Evolutionary conservation across 768 basidiomycete genomes (phyloP).

Genomic region (Termitomyces titanicus): DNA sequence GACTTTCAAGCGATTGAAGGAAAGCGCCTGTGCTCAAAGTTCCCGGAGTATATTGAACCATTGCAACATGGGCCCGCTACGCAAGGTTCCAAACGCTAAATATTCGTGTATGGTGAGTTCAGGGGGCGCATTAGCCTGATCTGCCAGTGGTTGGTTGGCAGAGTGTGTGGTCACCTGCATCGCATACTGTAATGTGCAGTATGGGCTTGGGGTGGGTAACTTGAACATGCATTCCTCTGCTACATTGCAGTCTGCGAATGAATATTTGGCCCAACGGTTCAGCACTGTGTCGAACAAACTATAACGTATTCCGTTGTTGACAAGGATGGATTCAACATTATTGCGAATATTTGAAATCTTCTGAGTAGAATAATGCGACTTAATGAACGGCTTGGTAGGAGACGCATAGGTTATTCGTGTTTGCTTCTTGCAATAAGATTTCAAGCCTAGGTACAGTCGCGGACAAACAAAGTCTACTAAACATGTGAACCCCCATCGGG

Average conservation of each 20-base stretch:
- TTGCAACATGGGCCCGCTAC: slow-evolving; percentile 41
- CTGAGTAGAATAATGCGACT: slow-evolving; percentile 26
- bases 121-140: slow-evolving; percentile 36
- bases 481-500: too few relatives aligned
- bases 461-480: too few relatives aligned
- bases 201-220: slow-evolving; percentile 25
- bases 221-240: slow-evolving; percentile 23
- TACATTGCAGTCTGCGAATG: slow-evolving; percentile 16
- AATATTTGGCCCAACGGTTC: slow-evolving; percentile 7
- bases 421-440: not conserved
- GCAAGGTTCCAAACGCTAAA: slow-evolving; percentile 39
- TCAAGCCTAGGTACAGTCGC: slow-evolving; percentile 5
- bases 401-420: slow-evolving; percentile 34
- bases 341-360: slow-evolving; percentile 12
- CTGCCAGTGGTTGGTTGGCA: slow-evolving; percentile 39
- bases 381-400: slow-evolving; percentile 24
- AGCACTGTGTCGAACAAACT: slow-evolving; percentile 24
- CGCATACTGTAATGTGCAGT: slow-evolving; percentile 32
- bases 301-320: slow-evolving; percentile 26
- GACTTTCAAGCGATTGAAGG: slow-evolving; percentile 36
- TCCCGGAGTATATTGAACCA: slow-evolving; percentile 51
- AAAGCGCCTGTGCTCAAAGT: slow-evolving; percentile 33
- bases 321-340: slow-evolving; percentile 9
- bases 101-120: slow-evolving; percentile 43
- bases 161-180: slow-evolving; percentile 33